Base-by-base conservation (phyloP, 306 rosid species). In the Vigna hirtella region DNA sequence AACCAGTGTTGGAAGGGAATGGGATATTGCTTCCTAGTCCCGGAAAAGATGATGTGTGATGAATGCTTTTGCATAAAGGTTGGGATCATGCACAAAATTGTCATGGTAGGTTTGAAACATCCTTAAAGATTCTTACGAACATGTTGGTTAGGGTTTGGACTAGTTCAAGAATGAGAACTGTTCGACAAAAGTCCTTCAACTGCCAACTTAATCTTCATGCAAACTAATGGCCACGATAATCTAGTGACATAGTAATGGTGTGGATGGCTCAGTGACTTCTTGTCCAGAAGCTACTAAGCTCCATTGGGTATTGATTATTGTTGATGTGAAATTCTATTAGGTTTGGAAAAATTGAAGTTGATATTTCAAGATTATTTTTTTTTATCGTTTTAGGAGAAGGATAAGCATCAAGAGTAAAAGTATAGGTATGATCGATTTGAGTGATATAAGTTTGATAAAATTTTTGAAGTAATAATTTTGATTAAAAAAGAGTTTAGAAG, bases 81-180 rank as follows among this genome's bases (percentile, higher is more conserved):
- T 43, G 69, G n/a, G 32, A 57, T 56, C 36, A 15, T 42, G 9
- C 45, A 24, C 76, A 26, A 11, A 59, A 51, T 15, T n/a, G 64
- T 36, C 42, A 14, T 73, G 49, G 63, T 52, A 66, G 16, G 56
- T 48, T 56, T 48, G 55, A 57, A 81, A 47, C 70, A 43, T 56
- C 76, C 75, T 56, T 73, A 20, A 4, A 30, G 38, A 34, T 34
- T 63, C 40, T 9, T 30, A 48, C 72, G 32, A 76, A 76, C 52
- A 64, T 36, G 48, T 8, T 62, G 51, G 72, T 50, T 76, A 34
- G 52, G 55, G 28, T 34, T 30, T 76, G 63, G 73, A 64, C 53
- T 14, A 13, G 66, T 38, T 63, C 53, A 62, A 75, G 32, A 30
- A 17, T 12, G 40, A 11, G 20, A 63, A 50, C 20, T 49, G 64